Conservation (phyloP, 2,329 filamentous ascomycete genomes). For the Paracorniculantispora psalliotae region DNA sequence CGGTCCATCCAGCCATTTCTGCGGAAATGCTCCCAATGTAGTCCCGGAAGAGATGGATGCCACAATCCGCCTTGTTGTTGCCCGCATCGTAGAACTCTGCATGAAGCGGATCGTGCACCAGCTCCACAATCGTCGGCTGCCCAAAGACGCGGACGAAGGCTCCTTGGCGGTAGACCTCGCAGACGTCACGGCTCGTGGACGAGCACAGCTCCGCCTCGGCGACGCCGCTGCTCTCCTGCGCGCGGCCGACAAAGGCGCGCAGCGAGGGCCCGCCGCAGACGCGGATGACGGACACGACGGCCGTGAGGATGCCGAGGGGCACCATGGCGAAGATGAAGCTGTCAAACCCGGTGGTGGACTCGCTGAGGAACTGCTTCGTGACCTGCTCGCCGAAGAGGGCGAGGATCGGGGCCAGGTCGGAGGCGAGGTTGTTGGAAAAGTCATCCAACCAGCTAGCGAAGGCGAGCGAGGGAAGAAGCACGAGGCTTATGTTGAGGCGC, state of each 20-base stretch:
- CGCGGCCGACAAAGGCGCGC: slow-evolving; percentile 34
- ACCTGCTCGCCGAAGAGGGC: slow-evolving; percentile 34
- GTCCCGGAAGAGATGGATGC: background rate
- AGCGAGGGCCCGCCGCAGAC: slow-evolving; percentile 27
- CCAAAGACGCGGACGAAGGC: slow-evolving; percentile 30
- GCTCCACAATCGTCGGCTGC: slow-evolving; percentile 27
- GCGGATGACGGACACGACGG: slow-evolving; percentile 28
- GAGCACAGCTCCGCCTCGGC: slow-evolving; percentile 36
- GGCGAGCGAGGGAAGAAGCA: too few species aligned
- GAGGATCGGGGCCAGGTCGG: slow-evolving; percentile 30
- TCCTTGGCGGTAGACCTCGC: slow-evolving; percentile 32
- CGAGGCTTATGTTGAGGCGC: background rate
- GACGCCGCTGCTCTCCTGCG: slow-evolving; percentile 28
- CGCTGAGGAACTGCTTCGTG: slow-evolving; percentile 35
- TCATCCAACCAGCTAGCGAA: slow-evolving; percentile 16
- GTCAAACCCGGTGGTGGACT: slow-evolving; percentile 25
- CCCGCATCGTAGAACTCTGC: too few species aligned
- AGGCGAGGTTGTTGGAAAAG: slow-evolving; percentile 31
- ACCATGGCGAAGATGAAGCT: slow-evolving; percentile 30
- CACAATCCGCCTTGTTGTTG: background rate
- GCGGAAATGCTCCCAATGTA: background rate
- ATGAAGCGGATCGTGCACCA: slow-evolving; percentile 17
- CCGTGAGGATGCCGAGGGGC: slow-evolving; percentile 36
- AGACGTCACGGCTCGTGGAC: slow-evolving; percentile 35
- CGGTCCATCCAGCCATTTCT: background rate